Conservation (phyloP, 176 grass and related monocot genomes). For the Juncus inflexus region DNA sequence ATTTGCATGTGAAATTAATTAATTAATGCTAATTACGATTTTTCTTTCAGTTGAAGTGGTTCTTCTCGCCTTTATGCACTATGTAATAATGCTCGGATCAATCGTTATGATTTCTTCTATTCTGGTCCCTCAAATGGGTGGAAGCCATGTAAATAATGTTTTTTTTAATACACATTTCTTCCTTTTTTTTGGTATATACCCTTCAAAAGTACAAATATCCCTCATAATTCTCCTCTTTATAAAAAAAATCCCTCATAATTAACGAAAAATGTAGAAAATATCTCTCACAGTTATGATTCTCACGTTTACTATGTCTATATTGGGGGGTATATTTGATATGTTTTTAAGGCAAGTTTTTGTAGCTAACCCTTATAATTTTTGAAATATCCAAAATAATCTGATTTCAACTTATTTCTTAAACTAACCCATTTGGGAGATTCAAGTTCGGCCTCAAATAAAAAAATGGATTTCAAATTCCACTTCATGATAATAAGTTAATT, state of each 20-base stretch:
- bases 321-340: not conserved
- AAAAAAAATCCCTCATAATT: no score
- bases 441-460: no score
- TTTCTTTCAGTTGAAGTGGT: conserved; percentile 65
- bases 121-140: conserved; percentile 92
- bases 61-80: conserved; percentile 83
- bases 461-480: conserved; percentile 16
- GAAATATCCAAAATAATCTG: no score
- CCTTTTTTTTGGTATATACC: not conserved
- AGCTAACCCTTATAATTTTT: no score
- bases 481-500: conserved; percentile 5
- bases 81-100: conserved; percentile 89
- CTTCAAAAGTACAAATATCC: not conserved
- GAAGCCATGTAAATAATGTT: conserved; percentile 46
- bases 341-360: no score
- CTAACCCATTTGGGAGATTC: no score
- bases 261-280: no score
- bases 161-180: not conserved
- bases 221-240: no score
- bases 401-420: no score
- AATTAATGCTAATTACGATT: conserved; percentile 1
- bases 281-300: conserved; percentile 18
- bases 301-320: conserved; percentile 12
- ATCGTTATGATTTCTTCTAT: conserved; percentile 72
- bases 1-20: conserved; percentile 26